Evolutionary conservation across 164 flowering plant genomes (phyloP).

Genomic region (Stephania cephalantha): DNA sequence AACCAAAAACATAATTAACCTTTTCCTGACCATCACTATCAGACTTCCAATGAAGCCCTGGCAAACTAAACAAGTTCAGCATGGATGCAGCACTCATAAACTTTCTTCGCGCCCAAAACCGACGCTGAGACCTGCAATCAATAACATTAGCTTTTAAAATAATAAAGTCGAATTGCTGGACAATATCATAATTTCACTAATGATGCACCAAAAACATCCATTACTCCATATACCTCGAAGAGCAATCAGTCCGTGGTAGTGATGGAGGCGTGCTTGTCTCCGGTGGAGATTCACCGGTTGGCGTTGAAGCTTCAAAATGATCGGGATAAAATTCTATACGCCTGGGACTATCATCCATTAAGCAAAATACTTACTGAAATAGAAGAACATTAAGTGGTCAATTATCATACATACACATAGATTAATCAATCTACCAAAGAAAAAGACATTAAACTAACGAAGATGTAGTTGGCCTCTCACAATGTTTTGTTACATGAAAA

Average conservation of each 20-base stretch:
- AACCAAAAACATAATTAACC: conserved; percentile 30
- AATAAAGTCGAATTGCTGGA: too few relatives aligned
- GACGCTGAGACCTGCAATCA: conserved; percentile 39
- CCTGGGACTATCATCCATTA: conserved; percentile 69
- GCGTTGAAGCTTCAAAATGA: conserved; percentile 55
- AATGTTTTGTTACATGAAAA: conserved; percentile 1
- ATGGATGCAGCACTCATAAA: conserved; percentile 48
- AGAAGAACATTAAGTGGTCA: neutral
- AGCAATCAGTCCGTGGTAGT: conserved; percentile 25
- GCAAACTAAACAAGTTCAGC: conserved; percentile 62
- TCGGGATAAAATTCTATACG: conserved; percentile 51
- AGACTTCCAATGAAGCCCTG: conserved; percentile 58
- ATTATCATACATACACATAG: neutral
- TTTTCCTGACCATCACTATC: conserved; percentile 49
- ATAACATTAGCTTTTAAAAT: conserved; percentile 9
- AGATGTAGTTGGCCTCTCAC: neutral
- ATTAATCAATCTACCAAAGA: neutral
- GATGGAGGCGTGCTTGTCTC: conserved; percentile 19
- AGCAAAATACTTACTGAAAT: conserved; percentile 11
- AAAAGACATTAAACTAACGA: neutral
- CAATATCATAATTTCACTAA: neutral
- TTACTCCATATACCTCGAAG: conserved; percentile 31
- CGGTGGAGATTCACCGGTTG: conserved; percentile 23
- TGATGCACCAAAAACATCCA: neutral
- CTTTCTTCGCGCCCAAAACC: conserved; percentile 33